phyloP scores from a whole-genome alignment of 257 asterid species.

The Thymus quinquecostatus region DNA sequence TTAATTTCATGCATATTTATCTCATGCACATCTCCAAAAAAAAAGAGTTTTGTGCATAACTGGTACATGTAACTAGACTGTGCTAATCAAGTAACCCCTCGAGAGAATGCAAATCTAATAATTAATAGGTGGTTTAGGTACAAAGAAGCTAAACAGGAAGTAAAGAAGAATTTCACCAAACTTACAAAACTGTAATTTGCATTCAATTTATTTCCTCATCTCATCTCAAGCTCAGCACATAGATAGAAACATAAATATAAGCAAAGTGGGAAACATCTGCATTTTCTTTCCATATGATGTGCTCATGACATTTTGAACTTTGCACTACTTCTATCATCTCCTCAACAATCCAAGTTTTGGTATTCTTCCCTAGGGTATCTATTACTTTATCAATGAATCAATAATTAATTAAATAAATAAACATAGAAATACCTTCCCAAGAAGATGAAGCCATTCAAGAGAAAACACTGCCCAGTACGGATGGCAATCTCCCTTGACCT shows the following conservation, averaged over 20 bases:
- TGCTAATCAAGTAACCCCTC: background rate
- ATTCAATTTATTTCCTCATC: conserved; percentile 6
- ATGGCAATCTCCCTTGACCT: conserved; percentile 88
- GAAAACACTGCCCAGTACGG: conserved; percentile 93
- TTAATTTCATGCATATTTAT: no score
- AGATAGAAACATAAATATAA: background rate
- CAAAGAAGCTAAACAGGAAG: conserved; percentile 18
- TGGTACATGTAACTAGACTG: background rate
- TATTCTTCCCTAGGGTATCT: background rate
- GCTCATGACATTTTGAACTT: background rate
- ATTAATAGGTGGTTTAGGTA: background rate
- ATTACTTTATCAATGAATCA: background rate
- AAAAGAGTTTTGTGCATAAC: background rate
- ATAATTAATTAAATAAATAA: background rate
- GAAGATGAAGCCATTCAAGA: conserved; percentile 87
- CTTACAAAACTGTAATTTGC: background rate
- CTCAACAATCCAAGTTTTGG: background rate
- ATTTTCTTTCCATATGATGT: background rate
- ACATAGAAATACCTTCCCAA: conserved; percentile 52
- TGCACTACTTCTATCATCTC: background rate
- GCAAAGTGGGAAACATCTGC: background rate
- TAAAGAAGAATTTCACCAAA: background rate
- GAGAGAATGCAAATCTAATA: background rate
- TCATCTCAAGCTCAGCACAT: background rate
- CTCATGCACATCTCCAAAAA: no score